Conservation (phyloP, 495 filamentous ascomycete species). For the Neurospora sp. region DNA sequence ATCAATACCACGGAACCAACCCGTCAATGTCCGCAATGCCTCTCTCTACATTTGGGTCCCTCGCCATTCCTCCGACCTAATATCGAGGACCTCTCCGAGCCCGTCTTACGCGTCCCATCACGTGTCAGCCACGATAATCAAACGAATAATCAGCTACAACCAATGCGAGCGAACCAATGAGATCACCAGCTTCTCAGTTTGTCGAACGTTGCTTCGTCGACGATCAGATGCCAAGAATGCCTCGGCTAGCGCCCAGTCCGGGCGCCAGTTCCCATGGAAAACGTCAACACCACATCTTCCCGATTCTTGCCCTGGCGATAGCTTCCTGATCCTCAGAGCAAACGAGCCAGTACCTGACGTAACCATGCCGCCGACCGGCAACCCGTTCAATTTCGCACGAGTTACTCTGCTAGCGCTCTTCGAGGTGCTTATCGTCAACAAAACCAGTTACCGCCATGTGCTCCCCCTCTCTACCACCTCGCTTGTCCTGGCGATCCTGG, state of each 20-base stretch:
- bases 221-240: background rate
- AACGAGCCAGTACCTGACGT: background rate
- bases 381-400: slow-evolving; percentile 1
- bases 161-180: background rate
- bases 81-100: background rate
- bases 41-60: background rate
- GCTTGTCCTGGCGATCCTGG: background rate
- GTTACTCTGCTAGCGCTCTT: background rate
- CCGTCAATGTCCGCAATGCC: background rate
- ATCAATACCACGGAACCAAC: background rate
- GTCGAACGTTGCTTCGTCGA: background rate
- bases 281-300: background rate
- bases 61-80: background rate
- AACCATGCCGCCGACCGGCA: background rate
- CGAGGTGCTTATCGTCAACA: slow-evolving; percentile 2
- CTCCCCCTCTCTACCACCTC: background rate
- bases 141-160: too few relatives aligned
- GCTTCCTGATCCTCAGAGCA: background rate
- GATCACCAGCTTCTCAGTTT: background rate
- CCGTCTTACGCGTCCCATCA: background rate
- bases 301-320: background rate
- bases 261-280: background rate
- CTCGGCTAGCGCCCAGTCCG: background rate
- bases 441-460: background rate
- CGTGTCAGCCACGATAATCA: background rate